phyloP scores from a whole-genome alignment of 2,329 filamentous ascomycete genomes.

The Fusarium begoniae region DNA sequence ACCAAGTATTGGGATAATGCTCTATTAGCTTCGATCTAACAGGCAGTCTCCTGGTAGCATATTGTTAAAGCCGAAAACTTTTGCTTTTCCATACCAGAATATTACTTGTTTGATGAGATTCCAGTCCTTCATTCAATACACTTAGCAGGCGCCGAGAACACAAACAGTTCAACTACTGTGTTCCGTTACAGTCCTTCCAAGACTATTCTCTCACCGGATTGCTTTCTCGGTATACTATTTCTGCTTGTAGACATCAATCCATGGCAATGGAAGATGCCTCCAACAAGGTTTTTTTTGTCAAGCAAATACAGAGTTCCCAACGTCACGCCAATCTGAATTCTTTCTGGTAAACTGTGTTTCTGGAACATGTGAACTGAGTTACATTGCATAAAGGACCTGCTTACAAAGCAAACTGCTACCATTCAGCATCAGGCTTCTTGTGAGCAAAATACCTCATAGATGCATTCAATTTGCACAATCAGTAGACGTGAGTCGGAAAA shows the following conservation, averaged over 20 bases:
- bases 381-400: neutral
- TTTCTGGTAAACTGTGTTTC: neutral
- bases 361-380: neutral
- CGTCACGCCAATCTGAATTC: neutral
- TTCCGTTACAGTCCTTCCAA: no score
- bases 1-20: neutral
- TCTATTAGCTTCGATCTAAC: neutral
- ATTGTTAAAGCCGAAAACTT: accelerated
- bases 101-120: neutral
- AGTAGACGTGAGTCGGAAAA: no score
- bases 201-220: no score
- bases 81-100: neutral
- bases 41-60: neutral
- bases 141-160: no score
- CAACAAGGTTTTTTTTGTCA: no score
- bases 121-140: no score
- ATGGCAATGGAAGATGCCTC: no score
- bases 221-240: no score
- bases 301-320: neutral
- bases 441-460: neutral
- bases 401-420: neutral
- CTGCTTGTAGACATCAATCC: no score
- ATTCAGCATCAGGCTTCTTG: neutral
- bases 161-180: no score
- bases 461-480: neutral